Base-by-base conservation (phyloP, 495 filamentous ascomycete genomes). In the Penicillium tannophilum region DNA sequence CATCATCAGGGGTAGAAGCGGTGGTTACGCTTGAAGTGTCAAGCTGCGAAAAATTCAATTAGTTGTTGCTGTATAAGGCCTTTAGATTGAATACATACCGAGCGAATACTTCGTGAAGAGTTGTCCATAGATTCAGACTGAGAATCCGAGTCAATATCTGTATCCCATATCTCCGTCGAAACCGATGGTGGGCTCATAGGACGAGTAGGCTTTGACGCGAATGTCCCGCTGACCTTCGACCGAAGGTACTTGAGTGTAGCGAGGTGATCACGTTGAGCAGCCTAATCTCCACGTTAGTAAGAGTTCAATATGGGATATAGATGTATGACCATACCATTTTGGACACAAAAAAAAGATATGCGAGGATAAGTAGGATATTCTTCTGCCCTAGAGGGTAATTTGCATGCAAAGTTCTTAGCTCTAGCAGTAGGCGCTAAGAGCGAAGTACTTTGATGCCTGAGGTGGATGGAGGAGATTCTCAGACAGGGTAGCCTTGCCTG, bases 1-100 rank as follows among this genome's bases (percentile, higher is more conserved):
- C 59, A 46, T 36, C 55, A 42, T 36, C 59, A 46, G 39, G 64
- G 44, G 47, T 66, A 39, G 17, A 48, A 50, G 20, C 51, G 4
- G 59, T 61, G 6, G 67, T 66, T 11, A 60, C 24, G 12, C 61
- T 65, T 0, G 63, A 61, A 6, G 59, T 59, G 36, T 44, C 28
- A 54, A 55, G 35, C 53, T 54, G 3, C 2, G n/a, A 4, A 41
- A 3, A 41, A 41, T 16, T 41, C 4, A 5, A 41, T 47, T 1
- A 47, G 44, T 24, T 17, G 4, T 11, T 28, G 17, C 6, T 45
- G 43, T 12, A 6, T 23, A 8, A 12, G 19, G 1, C 44, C 7
- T 11, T 24, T 47, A 47, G 19, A 23, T 47, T 23, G 11, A 35
- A n/a, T n/a, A n/a, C 36, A n/a, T 41, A 41, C 36, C 14, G 36